Evolutionary conservation across 2,329 filamentous ascomycete genomes (phyloP).

Genomic region (Calycina herbarum): DNA sequence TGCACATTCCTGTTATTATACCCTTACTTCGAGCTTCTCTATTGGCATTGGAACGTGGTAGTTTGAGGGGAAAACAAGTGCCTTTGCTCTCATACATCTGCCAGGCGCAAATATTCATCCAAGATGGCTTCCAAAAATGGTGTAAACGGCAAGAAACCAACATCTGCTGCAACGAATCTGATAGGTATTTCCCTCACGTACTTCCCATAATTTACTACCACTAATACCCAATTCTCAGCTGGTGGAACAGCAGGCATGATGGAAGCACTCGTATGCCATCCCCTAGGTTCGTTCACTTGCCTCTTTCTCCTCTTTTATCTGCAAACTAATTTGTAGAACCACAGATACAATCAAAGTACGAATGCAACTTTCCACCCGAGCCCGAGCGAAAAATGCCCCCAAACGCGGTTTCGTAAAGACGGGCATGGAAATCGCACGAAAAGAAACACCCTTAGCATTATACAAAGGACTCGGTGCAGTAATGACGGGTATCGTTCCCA

Average conservation of each 20-base stretch:
- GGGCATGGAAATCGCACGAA: slow-evolving; percentile 80
- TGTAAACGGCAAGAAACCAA: slow-evolving; percentile 67
- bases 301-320: slow-evolving; percentile 7
- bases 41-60: neutral
- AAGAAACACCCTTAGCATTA: slow-evolving; percentile 87
- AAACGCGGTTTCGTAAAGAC: slow-evolving; percentile 86
- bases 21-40: neutral
- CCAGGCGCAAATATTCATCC: slow-evolving; percentile 13
- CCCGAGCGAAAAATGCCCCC: slow-evolving; percentile 75
- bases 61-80: slow-evolving; percentile 6
- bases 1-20: slow-evolving; percentile 4
- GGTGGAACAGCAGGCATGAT: slow-evolving; percentile 98
- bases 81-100: neutral
- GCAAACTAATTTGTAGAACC: neutral
- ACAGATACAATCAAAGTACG: slow-evolving; percentile 96
- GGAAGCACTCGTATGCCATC: slow-evolving; percentile 95
- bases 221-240: slow-evolving; percentile 52
- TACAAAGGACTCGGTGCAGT: slow-evolving; percentile 99
- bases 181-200: slow-evolving; percentile 61
- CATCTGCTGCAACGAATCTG: slow-evolving; percentile 85
- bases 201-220: neutral
- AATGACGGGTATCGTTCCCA: slow-evolving; percentile 92
- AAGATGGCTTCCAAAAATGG: slow-evolving; percentile 61
- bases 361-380: slow-evolving; percentile 94
- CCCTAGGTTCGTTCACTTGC: slow-evolving; percentile 69